Base-by-base conservation (phyloP, 73 alveolate species). In the Diophrys sp. region DNA sequence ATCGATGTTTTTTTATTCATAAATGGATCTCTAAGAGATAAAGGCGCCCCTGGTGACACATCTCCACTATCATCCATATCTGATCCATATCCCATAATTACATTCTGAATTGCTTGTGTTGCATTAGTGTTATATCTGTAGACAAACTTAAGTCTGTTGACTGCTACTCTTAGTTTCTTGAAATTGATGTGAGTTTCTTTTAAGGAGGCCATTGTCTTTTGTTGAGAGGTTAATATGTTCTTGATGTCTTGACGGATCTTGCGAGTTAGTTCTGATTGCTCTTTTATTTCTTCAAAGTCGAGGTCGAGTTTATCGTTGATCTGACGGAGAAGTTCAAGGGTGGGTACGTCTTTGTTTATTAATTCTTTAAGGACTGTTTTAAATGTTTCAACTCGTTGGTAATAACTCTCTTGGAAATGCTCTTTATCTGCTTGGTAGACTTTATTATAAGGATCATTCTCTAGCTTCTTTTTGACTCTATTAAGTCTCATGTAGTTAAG, bases 401-500 rank as follows among this genome's bases (percentile, higher is more conserved):
- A 44, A 8, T 26, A 70, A n/a, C 53, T 11, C 70, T 68, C 75
- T 2, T 23, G 55, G 62, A 44, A 44, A 44, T 44, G 62, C 5
- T 44, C 62, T 31, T 68, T 68, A 2, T 79, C 74, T 0, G 23
- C 55, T 28, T 23, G 55, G 75, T 2, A 68, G 75, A 68, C 56
- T 66, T 57, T 71, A 73, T 72, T 30, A 0, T 73, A 67, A 0
- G 84, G 88, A 0, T 79, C 88, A 27, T 24, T 73, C 75, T 79
- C 54, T 11, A 70, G 26, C 31, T 54, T 73, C 27, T 33, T 14
- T 31, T 71, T 71, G 1, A 57, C 30, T 31, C 54, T 30, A 23
- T 56, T 73, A 14, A 25, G n/a, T 54, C 75, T 31, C 5, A 79
- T 24, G 53, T 75, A 75, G 14, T 31, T 14, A 5, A 54, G 31